phyloP scores from a whole-genome alignment of 805 yeast species.

The Pichia thaimueangensis region DNA sequence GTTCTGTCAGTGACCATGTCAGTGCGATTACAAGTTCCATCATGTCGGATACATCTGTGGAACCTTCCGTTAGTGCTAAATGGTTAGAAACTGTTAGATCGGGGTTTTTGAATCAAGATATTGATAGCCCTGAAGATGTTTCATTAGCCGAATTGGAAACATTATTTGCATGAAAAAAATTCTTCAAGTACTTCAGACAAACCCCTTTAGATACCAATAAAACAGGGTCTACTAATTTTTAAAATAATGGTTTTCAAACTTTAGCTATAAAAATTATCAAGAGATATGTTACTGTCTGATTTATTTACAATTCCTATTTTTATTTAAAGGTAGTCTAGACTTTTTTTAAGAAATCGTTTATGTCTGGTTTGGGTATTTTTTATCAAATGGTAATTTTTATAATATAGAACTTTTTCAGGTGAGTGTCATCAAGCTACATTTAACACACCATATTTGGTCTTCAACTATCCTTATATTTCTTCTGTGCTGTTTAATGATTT shows the following conservation, averaged over 20 bases:
- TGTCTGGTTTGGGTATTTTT: conserved; percentile 6
- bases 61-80: conserved; percentile 40
- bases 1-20: conserved; percentile 31
- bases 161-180: conserved; percentile 31
- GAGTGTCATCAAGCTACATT: conserved; percentile 1
- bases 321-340: not conserved
- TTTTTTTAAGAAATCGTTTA: no score
- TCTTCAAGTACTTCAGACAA: conserved; percentile 1
- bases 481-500: conserved; percentile 5
- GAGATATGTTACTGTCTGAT: no score
- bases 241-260: no score
- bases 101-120: conserved; percentile 73
- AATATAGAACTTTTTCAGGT: conserved; percentile 1
- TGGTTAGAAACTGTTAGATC: conserved; percentile 72
- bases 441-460: not conserved
- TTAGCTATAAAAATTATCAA: no score
- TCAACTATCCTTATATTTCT: not conserved
- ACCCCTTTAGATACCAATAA: conserved; percentile 5
- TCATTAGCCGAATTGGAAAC: conserved; percentile 63
- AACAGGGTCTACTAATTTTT: no score
- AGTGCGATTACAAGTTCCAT: conserved; percentile 29
- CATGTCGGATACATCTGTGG: conserved; percentile 31
- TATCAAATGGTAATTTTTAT: conserved; percentile 9
- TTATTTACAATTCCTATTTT: not conserved
- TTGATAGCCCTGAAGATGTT: conserved; percentile 71